A percentile compares a stretch with the other conserved stretches of the same genome.
phyloP scores from a whole-genome alignment of 495 filamentous ascomycete species.

The Lasiosphaeria hispida region DNA sequence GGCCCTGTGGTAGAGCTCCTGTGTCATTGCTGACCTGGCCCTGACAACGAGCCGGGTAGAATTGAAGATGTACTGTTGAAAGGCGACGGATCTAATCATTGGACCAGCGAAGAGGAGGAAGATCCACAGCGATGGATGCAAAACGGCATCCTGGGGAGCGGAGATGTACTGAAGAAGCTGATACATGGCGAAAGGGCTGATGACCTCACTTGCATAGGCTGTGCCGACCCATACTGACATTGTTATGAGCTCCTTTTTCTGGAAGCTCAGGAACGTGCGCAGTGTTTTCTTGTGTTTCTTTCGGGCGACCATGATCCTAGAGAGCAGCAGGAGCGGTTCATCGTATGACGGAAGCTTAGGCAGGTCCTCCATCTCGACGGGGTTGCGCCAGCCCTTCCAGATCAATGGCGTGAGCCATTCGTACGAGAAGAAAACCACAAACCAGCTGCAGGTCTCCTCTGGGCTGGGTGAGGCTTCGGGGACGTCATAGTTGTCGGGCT shows the following conservation, averaged over 20 bases:
- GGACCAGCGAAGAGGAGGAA: conserved; percentile 46
- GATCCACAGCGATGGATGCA: conserved; percentile 46
- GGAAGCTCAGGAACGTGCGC: conserved; percentile 39
- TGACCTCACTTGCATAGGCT: conserved; percentile 37
- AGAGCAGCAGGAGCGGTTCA: conserved; percentile 42
- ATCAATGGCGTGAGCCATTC: conserved; percentile 51
- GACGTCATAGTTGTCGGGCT: conserved; percentile 26
- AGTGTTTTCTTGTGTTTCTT: conserved; percentile 40
- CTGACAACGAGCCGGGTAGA: conserved; percentile 47
- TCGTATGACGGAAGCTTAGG: conserved; percentile 51
- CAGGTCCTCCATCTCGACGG: conserved; percentile 46
- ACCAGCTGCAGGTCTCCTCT: conserved; percentile 50
- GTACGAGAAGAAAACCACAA: conserved; percentile 48
- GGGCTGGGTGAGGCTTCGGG: conserved; percentile 33
- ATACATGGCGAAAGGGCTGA: conserved; percentile 47
- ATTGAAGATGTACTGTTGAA: conserved; percentile 50
- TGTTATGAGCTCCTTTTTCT: conserved; percentile 35
- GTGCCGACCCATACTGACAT: conserved; percentile 40
- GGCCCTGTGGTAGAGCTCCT: conserved; percentile 51
- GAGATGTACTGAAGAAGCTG: conserved; percentile 43
- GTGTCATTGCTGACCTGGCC: conserved; percentile 46
- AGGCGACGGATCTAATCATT: conserved; percentile 38
- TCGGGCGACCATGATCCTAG: conserved; percentile 37
- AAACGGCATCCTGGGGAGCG: conserved; percentile 29
- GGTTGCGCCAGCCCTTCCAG: conserved; percentile 39